A percentile compares a stretch with the other conserved stretches of the same genome.
Evolutionary conservation across 345 rosid genomes (phyloP).

Genomic region (Eucalyptus camaldulensis): DNA sequence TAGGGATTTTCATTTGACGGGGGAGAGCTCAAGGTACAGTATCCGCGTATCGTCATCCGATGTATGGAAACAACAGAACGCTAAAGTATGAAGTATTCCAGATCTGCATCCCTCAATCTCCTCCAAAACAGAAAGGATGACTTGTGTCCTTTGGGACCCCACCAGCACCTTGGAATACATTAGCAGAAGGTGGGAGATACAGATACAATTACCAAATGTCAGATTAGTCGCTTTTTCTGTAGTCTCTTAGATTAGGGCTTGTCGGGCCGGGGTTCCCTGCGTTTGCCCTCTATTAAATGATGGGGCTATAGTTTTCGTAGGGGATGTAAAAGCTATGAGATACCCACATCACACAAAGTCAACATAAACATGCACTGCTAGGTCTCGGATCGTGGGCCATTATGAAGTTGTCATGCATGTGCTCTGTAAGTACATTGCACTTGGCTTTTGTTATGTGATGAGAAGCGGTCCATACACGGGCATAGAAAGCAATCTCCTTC

Average conservation of each 20-base stretch:
- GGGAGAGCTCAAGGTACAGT: not conserved
- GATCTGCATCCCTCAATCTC: not conserved
- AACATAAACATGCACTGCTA: not conserved
- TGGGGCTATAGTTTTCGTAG: not conserved
- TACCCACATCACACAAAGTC: not conserved
- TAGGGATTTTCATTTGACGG: not conserved
- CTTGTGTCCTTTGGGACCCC: not conserved
- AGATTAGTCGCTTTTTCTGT: not conserved
- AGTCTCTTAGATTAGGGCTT: not conserved
- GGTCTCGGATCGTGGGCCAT: not conserved
- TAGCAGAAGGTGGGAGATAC: not conserved
- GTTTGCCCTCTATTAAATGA: not conserved
- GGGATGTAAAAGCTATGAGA: not conserved
- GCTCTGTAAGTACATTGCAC: not conserved
- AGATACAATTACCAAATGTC: not conserved
- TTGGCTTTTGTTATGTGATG: not conserved
- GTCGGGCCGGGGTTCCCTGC: not conserved
- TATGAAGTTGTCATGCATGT: not conserved
- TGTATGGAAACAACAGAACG: not conserved
- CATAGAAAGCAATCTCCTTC: not conserved
- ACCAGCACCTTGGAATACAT: not conserved
- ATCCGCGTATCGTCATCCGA: not conserved
- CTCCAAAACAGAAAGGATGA: not conserved
- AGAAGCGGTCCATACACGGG: not conserved
- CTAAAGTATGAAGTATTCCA: not conserved